Evolutionary conservation across 75 land plant species (phyloP).

Genomic region (Cryptomeria japonica): DNA sequence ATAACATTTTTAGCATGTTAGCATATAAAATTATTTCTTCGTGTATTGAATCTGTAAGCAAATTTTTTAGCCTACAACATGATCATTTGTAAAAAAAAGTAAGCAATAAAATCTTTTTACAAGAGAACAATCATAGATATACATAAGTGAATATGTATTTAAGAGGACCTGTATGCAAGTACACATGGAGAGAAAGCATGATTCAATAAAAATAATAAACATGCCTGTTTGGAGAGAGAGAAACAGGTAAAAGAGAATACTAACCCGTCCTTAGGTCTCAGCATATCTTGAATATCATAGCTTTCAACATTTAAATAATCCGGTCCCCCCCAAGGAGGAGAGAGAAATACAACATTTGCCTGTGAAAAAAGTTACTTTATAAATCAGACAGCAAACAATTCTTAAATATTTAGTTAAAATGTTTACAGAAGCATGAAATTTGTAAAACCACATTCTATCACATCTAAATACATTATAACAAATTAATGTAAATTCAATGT

Average conservation of each 20-base stretch:
- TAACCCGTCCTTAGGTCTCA: conserved; percentile 75
- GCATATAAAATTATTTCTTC: background rate
- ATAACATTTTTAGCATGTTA: background rate
- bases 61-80: background rate
- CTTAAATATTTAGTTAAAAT: background rate
- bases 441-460: background rate
- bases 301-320: conserved; percentile 60
- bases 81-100: too few relatives aligned
- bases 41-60: background rate
- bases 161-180: background rate
- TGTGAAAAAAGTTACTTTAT: conserved; percentile 24
- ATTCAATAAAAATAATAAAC: background rate
- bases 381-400: background rate
- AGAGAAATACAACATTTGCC: conserved; percentile 80
- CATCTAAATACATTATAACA: background rate
- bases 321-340: conserved; percentile 98
- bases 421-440: background rate
- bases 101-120: background rate
- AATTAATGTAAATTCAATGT: background rate
- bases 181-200: background rate
- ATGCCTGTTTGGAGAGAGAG: background rate
- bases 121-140: background rate
- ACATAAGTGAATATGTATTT: background rate
- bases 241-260: background rate
- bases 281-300: conserved; percentile 70